phyloP scores from a whole-genome alignment of 352 stramenopile genomes.

The Pythium dissimile region DNA sequence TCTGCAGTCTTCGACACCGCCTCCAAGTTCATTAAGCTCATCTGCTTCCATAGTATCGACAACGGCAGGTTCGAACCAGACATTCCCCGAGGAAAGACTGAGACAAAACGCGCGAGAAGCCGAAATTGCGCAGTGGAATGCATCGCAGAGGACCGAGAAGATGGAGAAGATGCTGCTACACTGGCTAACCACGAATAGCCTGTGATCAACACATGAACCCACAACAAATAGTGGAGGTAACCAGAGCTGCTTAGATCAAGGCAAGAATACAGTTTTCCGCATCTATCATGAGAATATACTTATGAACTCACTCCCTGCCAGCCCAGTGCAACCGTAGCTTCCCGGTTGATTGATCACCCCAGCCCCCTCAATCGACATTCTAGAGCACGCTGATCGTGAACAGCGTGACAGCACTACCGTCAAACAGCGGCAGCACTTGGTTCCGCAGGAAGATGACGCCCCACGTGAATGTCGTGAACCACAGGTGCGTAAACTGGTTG shows the following conservation, averaged over 20 bases:
- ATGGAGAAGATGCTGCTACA: constrained; percentile 74
- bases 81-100: constrained; percentile 54
- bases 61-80: constrained; percentile 32
- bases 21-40: constrained; percentile 20
- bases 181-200: constrained; percentile 51
- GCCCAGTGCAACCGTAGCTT: neutral
- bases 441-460: constrained; percentile 98
- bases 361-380: too few relatives aligned
- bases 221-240: neutral
- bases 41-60: constrained; percentile 35
- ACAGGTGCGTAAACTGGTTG: constrained; percentile 98
- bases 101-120: constrained; percentile 52
- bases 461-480: constrained; percentile 99
- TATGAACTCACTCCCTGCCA: neutral
- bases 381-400: constrained; percentile 92
- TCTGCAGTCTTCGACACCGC: constrained; percentile 4
- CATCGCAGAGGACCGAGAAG: constrained; percentile 51
- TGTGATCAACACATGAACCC: constrained; percentile 24
- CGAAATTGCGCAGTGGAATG: constrained; percentile 53
- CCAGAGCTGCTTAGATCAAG: neutral
- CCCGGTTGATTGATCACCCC: too few relatives aligned
- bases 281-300: constrained; percentile 9
- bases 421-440: constrained; percentile 95
- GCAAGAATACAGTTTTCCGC: constrained; percentile 11
- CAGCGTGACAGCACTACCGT: constrained; percentile 94